phyloP scores from a whole-genome alignment of 257 asterid genomes.

The Gentiana straminea region DNA sequence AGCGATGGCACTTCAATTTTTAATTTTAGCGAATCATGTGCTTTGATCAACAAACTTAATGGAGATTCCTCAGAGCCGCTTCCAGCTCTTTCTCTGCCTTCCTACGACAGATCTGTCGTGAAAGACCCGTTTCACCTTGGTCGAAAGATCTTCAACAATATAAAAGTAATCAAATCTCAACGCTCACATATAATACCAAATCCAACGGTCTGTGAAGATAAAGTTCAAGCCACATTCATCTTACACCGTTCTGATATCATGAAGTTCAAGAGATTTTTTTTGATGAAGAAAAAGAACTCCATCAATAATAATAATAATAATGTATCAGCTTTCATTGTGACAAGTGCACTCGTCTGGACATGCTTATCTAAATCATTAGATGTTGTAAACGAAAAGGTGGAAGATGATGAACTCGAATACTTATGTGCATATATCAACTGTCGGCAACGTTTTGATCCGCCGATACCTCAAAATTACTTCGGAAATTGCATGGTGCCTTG shows the following conservation, averaged over 20 bases:
- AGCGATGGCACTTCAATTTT: conserved; percentile 38
- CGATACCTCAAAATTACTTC: no score
- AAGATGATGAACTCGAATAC: conserved; percentile 25
- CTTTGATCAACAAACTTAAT: conserved; percentile 19
- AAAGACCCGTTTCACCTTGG: conserved; percentile 28
- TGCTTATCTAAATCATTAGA: conserved; percentile 18
- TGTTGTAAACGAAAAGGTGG: conserved; percentile 11
- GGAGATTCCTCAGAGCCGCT: conserved; percentile 6
- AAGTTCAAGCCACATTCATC: conserved; percentile 21
- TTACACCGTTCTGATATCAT: conserved; percentile 20
- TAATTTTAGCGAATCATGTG: conserved; percentile 36
- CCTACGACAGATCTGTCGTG: conserved; percentile 22
- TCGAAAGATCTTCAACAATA: conserved; percentile 18
- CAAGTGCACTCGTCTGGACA: conserved; percentile 28
- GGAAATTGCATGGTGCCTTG: no score
- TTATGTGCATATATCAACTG: background rate
- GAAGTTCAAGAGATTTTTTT: conserved; percentile 18
- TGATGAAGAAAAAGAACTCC: conserved; percentile 9
- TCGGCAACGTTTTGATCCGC: no score
- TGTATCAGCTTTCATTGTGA: conserved; percentile 23
- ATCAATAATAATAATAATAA: background rate
- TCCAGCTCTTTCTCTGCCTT: conserved; percentile 14
- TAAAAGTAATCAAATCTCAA: conserved; percentile 4
- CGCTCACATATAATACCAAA: conserved; percentile 10
- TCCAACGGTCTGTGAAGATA: conserved; percentile 13